Base-by-base conservation (phyloP, 352 stramenopile genomes). In the Pythium pyrilobum region DNA sequence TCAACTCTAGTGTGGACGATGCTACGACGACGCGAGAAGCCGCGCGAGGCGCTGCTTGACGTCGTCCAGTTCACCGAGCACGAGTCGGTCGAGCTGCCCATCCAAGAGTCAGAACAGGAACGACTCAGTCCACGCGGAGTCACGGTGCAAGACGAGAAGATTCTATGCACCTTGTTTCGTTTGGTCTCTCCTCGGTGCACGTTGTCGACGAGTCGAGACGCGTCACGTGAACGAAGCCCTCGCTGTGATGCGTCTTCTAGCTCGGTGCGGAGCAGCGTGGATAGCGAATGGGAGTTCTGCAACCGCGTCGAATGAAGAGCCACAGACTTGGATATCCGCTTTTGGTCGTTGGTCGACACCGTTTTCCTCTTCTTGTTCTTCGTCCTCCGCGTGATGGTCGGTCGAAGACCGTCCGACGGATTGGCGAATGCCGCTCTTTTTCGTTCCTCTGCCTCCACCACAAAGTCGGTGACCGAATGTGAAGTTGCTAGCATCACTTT, bases 101-200 rank as follows among this genome's bases (percentile, higher is more conserved):
- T 6, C 34, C 9, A 11, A 52, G 11, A 50, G 9, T n/a, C 20
- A 38, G 21, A 34, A 59, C 13, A 31, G 9, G 21, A 29, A 23
- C 25, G 11, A 27, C 33, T 18, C 11, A 8, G 8, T 24, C 15
- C 20, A 32, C 7, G n/a, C n/a, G n/a, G n/a, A n/a, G n/a, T n/a
- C n/a, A n/a, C n/a, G n/a, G n/a, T n/a, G n/a, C n/a, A n/a, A n/a
- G n/a, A n/a, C n/a, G n/a, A n/a, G n/a, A n/a, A n/a, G n/a, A n/a
- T n/a, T n/a, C n/a, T n/a, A n/a, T n/a, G 7, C 61, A 89, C 78
- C 71, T 85, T 59, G 48, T 85, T 88, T 25, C 79, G 69, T 53
- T 80, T 84, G n/a, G 66, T 49, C 18, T 87, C 79, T 11, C 64
- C 62, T 16, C 59, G 72, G 3, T 76, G 58, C 4, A 82, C 59